Evolutionary conservation across 495 filamentous ascomycete species (phyloP), one percentile per base, ranked within the genome.

Genomic region (Neurospora discreta): DNA sequence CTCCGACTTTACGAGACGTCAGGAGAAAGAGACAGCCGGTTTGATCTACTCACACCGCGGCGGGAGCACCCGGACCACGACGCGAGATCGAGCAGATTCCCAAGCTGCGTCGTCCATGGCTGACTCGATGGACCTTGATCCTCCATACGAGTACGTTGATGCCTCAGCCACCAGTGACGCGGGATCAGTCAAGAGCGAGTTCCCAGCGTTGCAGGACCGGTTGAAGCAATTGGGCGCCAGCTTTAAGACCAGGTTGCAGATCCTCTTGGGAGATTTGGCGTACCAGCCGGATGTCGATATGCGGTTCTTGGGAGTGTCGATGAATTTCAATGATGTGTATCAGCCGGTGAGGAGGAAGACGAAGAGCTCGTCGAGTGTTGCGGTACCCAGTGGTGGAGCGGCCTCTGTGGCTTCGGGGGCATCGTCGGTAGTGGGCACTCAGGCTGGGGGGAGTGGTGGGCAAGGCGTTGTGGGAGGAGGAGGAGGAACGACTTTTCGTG

Each of bases 311-410:
- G 96, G 91, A 11, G 92, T 97, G 68, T 92, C 95, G 26, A 97
- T 99, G 93, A 99, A 98, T 78, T 99, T 99, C 79, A 99, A 99
- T 80, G 94, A 98, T 80, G 93, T 97, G 9, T 98, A 98, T 81
- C 85, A 91, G 80, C 91, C 92, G 4, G 86, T 88, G 60, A 86
- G 88, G 72, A 84, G 88, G 80, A 86, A 89, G 79, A 79, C 83
- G 52, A 83, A 82, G 74, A 41, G 52, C 13, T 75, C 78, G n/a
- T 70, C 77, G 1, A 74, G 65, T 58, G 39, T 39, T 26, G 44
- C 36, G 20, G 46, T 58, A 7, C 46, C 46, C 5, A 58, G 20
- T 2, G 46, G 46, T 7, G 46, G 46, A 11, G 46, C 11, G 26
- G 15, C 20, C 0, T 58, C 20, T 26, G 46, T 58, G 2, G 26